phyloP scores from a whole-genome alignment of 2,329 filamentous ascomycete genomes.

The Botrytis porri region DNA sequence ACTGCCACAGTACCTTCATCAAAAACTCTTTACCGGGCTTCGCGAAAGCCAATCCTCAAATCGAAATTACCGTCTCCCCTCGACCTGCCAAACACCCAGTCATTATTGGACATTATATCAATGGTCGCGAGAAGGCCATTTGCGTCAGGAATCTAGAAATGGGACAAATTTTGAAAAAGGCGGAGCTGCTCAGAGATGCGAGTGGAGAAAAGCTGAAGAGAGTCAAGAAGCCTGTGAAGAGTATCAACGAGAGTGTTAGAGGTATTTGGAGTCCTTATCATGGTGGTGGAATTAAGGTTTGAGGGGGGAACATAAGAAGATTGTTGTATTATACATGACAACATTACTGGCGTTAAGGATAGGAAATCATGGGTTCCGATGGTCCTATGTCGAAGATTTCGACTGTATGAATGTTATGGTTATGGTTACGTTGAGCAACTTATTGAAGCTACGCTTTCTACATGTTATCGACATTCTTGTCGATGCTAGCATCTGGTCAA shows the following conservation, averaged over 20 bases:
- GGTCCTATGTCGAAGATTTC: slow-evolving; percentile 7
- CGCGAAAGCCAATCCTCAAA: slow-evolving; percentile 75
- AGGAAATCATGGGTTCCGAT: slow-evolving; percentile 7
- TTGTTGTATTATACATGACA: slow-evolving; percentile 28
- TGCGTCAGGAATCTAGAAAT: slow-evolving; percentile 85
- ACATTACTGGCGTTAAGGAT: slow-evolving; percentile 31
- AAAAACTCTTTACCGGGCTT: slow-evolving; percentile 73
- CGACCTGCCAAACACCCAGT: slow-evolving; percentile 87
- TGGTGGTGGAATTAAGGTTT: slow-evolving; percentile 44
- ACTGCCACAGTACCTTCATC: slow-evolving; percentile 67
- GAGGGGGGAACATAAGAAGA: neutral
- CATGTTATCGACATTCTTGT: neutral
- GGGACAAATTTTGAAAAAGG: slow-evolving; percentile 78
- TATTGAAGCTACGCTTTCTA: neutral
- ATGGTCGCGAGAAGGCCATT: slow-evolving; percentile 78
- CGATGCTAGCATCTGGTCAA: neutral
- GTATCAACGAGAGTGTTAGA: slow-evolving; percentile 63
- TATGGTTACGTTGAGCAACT: neutral
- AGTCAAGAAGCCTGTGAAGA: slow-evolving; percentile 61
- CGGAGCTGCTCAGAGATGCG: slow-evolving; percentile 66
- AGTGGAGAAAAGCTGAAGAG: slow-evolving; percentile 71
- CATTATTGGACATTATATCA: slow-evolving; percentile 88
- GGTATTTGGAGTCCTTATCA: slow-evolving; percentile 71
- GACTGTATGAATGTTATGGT: neutral
- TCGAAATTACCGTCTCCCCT: slow-evolving; percentile 90